A percentile compares a stretch with the other conserved stretches of the same genome.
Evolutionary conservation across 2,329 filamentous ascomycete genomes (phyloP).

Genomic region (Helotiales sp.): DNA sequence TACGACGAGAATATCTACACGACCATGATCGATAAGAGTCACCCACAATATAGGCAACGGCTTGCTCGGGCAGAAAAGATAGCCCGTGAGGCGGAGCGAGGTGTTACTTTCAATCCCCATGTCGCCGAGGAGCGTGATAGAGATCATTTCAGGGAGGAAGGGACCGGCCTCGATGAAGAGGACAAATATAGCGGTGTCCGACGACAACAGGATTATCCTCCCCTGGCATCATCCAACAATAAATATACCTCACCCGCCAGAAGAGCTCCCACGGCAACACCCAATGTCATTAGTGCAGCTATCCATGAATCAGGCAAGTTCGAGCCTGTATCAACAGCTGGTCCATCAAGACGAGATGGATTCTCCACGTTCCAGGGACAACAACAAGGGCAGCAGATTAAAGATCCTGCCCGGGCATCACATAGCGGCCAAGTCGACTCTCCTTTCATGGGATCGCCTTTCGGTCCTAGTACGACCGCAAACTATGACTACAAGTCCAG

Average conservation of each 20-base stretch:
- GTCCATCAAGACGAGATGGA: no score
- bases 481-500: no score
- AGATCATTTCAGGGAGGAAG: slow-evolving; percentile 62
- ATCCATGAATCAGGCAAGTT: no score
- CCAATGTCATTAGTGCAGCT: slow-evolving; percentile 73
- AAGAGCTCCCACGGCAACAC: slow-evolving; percentile 72
- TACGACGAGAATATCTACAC: slow-evolving; percentile 97
- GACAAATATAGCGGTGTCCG: slow-evolving; percentile 96
- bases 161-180: slow-evolving; percentile 78
- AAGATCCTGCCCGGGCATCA: no score
- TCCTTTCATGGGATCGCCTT: no score
- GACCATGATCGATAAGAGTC: slow-evolving; percentile 79
- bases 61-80: slow-evolving; percentile 78
- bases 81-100: slow-evolving; percentile 86
- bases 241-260: slow-evolving; percentile 92
- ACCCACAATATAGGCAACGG: slow-evolving; percentile 78
- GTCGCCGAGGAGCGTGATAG: slow-evolving; percentile 85
- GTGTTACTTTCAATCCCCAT: slow-evolving; percentile 72
- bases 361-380: no score
- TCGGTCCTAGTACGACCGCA: no score
- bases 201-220: slow-evolving; percentile 68
- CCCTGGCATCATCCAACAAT: slow-evolving; percentile 53
- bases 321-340: no score
- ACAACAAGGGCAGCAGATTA: no score
- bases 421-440: no score